phyloP scores from a whole-genome alignment of 148 eudicot species.

The Vaccinium corymbosum region DNA sequence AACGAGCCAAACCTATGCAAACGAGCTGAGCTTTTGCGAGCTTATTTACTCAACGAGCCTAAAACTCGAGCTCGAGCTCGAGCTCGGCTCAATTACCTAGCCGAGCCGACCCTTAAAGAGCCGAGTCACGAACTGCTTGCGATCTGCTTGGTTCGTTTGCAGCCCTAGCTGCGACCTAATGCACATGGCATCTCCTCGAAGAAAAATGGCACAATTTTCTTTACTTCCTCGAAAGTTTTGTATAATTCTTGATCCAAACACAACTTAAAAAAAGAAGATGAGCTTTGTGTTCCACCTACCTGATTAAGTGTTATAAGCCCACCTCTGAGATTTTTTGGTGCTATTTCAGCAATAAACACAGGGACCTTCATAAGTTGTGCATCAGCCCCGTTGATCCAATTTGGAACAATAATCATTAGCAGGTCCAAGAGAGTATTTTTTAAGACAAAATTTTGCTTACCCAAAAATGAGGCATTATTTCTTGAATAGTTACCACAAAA shows the following conservation, averaged over 20 bases:
- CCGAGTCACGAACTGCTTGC: too few relatives aligned
- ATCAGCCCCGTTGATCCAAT: background rate
- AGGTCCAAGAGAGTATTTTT: background rate
- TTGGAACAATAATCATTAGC: background rate
- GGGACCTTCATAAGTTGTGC: slow-evolving; percentile 47
- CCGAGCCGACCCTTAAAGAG: too few relatives aligned
- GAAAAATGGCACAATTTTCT: too few relatives aligned
- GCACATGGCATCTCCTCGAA: too few relatives aligned
- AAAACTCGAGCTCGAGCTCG: too few relatives aligned
- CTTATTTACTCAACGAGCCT: too few relatives aligned
- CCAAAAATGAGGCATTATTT: background rate
- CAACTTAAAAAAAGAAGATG: background rate
- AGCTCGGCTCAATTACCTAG: too few relatives aligned
- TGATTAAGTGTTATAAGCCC: slow-evolving; percentile 77
- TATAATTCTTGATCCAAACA: background rate
- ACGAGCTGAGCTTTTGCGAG: too few relatives aligned
- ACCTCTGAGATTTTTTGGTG: slow-evolving; percentile 77
- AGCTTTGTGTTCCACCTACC: slow-evolving; percentile 33
- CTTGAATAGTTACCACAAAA: slow-evolving; percentile 51
- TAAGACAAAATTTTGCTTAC: background rate
- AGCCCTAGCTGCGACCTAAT: too few relatives aligned
- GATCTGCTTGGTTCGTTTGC: too few relatives aligned
- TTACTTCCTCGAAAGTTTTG: background rate
- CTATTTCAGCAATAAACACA: slow-evolving; percentile 71
- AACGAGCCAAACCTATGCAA: too few relatives aligned